Conservation (phyloP, 1,284 basidiomycete species). For the Boletellus deceptivus region DNA sequence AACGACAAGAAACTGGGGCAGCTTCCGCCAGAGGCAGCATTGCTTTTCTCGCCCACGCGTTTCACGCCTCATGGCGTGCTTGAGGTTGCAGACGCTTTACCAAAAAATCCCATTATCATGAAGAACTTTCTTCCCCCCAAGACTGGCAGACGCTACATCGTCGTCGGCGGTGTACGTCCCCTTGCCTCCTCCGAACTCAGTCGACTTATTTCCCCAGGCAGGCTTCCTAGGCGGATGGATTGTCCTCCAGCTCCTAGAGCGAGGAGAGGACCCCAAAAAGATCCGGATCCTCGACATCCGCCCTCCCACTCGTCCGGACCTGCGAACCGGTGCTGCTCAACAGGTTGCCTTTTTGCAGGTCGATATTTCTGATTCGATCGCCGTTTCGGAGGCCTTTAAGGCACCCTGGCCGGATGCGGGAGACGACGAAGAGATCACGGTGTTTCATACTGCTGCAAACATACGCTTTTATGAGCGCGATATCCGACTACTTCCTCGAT, state of each 20-base stretch:
- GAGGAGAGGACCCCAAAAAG: slow-evolving; percentile 63
- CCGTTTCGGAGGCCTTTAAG: slow-evolving; percentile 59
- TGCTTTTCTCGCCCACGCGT: slow-evolving; percentile 46
- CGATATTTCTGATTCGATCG: slow-evolving; percentile 52
- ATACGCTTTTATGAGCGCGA: slow-evolving; percentile 74
- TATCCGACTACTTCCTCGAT: slow-evolving; percentile 47
- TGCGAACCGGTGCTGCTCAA: slow-evolving; percentile 46
- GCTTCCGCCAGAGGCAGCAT: slow-evolving; percentile 42
- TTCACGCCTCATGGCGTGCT: slow-evolving; percentile 41
- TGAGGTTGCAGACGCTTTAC: slow-evolving; percentile 36
- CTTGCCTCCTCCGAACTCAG: background rate
- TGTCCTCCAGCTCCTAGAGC: slow-evolving; percentile 58
- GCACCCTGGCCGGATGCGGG: slow-evolving; percentile 54
- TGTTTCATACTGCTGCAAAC: slow-evolving; percentile 72
- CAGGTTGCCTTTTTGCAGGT: slow-evolving; percentile 56
- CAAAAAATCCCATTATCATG: slow-evolving; percentile 33
- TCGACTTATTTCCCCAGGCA: slow-evolving; percentile 39
- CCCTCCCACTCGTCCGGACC: slow-evolving; percentile 51
- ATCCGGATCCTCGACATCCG: slow-evolving; percentile 71
- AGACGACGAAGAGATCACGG: slow-evolving; percentile 42
- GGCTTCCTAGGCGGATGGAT: slow-evolving; percentile 79
- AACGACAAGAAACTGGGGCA: slow-evolving; percentile 52
- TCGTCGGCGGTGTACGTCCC: slow-evolving; percentile 51
- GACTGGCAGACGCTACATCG: slow-evolving; percentile 56
- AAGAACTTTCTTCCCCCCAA: slow-evolving; percentile 42